A percentile compares a stretch with the other conserved stretches of the same genome.
These are phyloP conservation scores for Mycena chlorophos DNA, from an alignment of 768 basidiomycete genomes.

Conservation along the genomic window DNA sequence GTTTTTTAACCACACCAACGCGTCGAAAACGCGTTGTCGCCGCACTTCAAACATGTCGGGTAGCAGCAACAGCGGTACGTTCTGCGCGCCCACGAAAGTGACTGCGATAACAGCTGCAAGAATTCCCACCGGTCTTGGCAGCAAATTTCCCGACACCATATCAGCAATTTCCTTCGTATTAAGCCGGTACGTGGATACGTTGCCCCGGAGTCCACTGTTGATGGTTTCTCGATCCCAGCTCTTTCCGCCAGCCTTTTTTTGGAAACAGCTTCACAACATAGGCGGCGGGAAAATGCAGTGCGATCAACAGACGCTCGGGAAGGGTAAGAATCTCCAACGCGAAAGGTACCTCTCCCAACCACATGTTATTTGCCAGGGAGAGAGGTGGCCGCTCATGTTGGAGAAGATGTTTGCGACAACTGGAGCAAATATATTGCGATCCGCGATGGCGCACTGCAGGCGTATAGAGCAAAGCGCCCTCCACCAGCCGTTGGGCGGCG, in stretches of 20 bases:
- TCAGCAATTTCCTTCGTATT: neutral
- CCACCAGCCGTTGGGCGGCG: neutral
- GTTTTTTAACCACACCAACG: neutral
- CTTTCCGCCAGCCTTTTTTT: too few relatives aligned
- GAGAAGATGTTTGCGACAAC: neutral
- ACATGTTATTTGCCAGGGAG: slow-evolving; percentile 14
- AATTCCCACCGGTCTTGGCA: neutral
- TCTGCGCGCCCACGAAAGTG: neutral
- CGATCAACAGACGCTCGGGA: slow-evolving; percentile 8
- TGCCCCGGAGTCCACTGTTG: neutral
- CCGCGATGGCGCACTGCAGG: neutral
- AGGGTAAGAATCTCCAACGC: neutral
- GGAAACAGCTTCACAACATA: too few relatives aligned
- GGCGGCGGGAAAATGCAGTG: too few relatives aligned
- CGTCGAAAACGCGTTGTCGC: neutral
- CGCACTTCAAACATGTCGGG: neutral
- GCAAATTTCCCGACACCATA: neutral
- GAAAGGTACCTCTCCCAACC: slow-evolving; percentile 10
- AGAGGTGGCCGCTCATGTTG: neutral
- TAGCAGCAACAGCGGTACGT: neutral
- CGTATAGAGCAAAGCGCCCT: neutral
- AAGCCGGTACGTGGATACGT: too few relatives aligned
- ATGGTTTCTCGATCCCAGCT: too few relatives aligned
- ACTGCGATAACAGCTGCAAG: neutral
- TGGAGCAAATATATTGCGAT: neutral